Evolutionary conservation across 2,329 filamentous ascomycete genomes (phyloP), one percentile per base, ranked within the genome.

Genomic region (Nakataea oryzae): DNA sequence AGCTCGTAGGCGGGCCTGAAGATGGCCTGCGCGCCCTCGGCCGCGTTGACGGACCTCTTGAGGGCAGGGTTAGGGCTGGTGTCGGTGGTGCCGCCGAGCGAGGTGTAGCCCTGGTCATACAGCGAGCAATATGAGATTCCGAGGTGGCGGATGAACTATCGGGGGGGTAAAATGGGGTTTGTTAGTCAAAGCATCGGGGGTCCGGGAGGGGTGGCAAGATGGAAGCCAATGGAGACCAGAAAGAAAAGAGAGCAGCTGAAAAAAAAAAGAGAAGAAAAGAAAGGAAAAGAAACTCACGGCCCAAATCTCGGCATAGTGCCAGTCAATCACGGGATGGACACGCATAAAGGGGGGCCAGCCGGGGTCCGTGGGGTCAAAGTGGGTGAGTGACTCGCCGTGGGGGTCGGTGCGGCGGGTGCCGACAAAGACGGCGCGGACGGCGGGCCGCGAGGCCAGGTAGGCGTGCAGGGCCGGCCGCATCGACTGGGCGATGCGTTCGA

Each of bases 231-330:
- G 3, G 17, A 3, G 6, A 55, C 32, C 11, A 60, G 50, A 56
- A 50, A 57, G 24, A 17, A 28, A 59, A 41, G 21, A 54, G 17
- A 4, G 14, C 17, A 24, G 17, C 12, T 24, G 24, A 21, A 9
- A 57, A n/a, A 24, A 54, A 5, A 50, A 4, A 14, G 21, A 41
- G 11, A 21, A 54, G 1, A 30, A 17, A 54, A 24, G 54, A 29
- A 28, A 28, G 21, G n/a, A n/a, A 24, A 32, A 41, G n/a, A 62
- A 70, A 81, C 90, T 79, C 71, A 96, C 92, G 24, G 87, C 85
- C 95, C 95, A 97, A 61, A 97, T 93, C 73, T 97, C 93, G 13
- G 86, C 84, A 74, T 97, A 96, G 73, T 95, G 91, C 95, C 95
- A 99, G 75, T 99, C 95, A 70, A 99, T 93, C 12, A 99, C 90